phyloP scores from a whole-genome alignment of 2,329 filamentous ascomycete species.

The Lachnellula arida region DNA sequence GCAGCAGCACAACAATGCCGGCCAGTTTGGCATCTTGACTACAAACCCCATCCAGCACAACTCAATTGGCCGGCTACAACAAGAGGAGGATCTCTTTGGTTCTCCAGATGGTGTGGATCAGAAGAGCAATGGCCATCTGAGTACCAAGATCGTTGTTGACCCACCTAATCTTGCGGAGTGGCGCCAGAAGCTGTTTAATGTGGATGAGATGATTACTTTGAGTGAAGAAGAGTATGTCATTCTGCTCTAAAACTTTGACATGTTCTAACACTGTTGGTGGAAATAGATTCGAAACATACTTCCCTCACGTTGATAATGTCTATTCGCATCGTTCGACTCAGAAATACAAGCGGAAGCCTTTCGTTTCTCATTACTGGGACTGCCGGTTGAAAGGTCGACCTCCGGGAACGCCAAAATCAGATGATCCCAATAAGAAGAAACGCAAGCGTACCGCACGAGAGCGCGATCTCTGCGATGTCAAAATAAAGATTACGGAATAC shows the following conservation, averaged over 20 bases:
- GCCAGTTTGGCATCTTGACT: conserved; percentile 45
- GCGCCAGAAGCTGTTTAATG: conserved; percentile 68
- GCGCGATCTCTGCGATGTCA: conserved; percentile 77
- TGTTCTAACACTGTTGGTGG: conserved; percentile 4
- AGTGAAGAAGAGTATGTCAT: conserved; percentile 65
- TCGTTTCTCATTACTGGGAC: conserved; percentile 81
- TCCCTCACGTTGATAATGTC: conserved; percentile 78
- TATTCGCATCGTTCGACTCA: conserved; percentile 82
- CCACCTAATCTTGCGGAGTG: conserved; percentile 65
- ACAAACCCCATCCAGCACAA: conserved; percentile 32
- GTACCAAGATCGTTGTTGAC: conserved; percentile 54
- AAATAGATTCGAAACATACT: conserved; percentile 70
- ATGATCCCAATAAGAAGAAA: conserved; percentile 78
- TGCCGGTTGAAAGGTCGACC: conserved; percentile 76
- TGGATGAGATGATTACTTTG: conserved; percentile 67
- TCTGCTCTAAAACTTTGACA: conserved; percentile 4
- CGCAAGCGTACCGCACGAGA: conserved; percentile 71
- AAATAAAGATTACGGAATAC: conserved; percentile 82
- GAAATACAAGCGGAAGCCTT: conserved; percentile 75
- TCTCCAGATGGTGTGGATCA: conserved; percentile 35
- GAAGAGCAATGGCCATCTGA: conserved; percentile 47
- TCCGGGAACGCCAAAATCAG: conserved; percentile 72
- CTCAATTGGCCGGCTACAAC: conserved; percentile 32
- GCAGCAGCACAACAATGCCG: conserved; percentile 35
- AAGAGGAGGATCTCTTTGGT: conserved; percentile 37